Conservation (phyloP, 495 filamentous ascomycete genomes). For the Aspergillus cristatus region DNA sequence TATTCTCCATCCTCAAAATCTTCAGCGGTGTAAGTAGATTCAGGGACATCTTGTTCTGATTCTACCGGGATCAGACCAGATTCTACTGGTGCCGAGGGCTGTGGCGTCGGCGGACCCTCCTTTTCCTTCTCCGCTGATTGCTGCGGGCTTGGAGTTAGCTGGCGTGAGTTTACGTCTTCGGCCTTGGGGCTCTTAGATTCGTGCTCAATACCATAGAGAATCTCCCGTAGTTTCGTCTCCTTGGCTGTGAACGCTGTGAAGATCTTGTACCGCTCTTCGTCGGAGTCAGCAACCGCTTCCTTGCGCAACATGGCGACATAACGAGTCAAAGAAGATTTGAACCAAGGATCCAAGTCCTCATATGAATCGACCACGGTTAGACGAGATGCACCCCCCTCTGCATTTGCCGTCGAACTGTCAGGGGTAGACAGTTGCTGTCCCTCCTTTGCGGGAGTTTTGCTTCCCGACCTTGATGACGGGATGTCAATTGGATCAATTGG, state of each 20-base stretch:
- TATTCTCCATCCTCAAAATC: slow-evolving; percentile 27
- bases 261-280: slow-evolving; percentile 41
- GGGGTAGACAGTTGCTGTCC: too few relatives aligned
- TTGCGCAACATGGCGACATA: slow-evolving; percentile 46
- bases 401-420: not conserved
- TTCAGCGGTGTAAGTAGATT: slow-evolving; percentile 8
- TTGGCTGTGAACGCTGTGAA: slow-evolving; percentile 43
- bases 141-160: slow-evolving; percentile 6
- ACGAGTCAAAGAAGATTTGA: slow-evolving; percentile 41
- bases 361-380: slow-evolving; percentile 28
- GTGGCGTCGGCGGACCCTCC: not conserved
- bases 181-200: slow-evolving; percentile 12
- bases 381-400: slow-evolving; percentile 1
- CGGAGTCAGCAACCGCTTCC: slow-evolving; percentile 40
- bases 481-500: slow-evolving; percentile 14
- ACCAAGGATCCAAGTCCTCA: slow-evolving; percentile 45
- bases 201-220: slow-evolving; percentile 42
- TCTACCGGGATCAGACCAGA: slow-evolving; percentile 31
- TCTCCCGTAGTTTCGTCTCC: slow-evolving; percentile 43
- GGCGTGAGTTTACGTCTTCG: slow-evolving; percentile 3
- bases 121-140: slow-evolving; percentile 7
- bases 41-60: slow-evolving; percentile 11
- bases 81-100: slow-evolving; percentile 12
- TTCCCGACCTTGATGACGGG: slow-evolving; percentile 5
- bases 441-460: not conserved